These are phyloP conservation scores for Aphanomyces cochlioides DNA, from an alignment of 352 stramenopile species.

Conservation along the genomic window DNA sequence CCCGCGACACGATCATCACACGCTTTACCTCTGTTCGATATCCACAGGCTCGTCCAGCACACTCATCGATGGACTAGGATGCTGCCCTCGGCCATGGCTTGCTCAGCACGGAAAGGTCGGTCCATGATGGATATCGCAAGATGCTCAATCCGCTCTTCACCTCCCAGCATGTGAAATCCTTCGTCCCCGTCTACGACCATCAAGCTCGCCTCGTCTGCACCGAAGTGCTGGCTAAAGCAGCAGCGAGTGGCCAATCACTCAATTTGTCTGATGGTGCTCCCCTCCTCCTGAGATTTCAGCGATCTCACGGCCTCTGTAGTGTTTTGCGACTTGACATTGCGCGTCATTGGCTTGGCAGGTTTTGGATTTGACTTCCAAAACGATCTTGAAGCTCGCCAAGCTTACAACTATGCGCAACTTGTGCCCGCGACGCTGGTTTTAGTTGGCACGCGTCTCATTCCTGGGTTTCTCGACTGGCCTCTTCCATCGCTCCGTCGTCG, in stretches of 20 bases:
- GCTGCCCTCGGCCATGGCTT: not conserved
- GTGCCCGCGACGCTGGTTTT: not conserved
- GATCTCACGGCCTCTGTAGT: too few relatives aligned
- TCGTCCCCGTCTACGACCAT: not conserved
- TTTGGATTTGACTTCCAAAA: too few relatives aligned
- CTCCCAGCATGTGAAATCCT: not conserved
- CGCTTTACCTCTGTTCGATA: too few relatives aligned
- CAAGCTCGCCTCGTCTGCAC: not conserved
- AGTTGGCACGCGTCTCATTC: not conserved
- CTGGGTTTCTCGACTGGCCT: too few relatives aligned
- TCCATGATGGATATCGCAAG: not conserved
- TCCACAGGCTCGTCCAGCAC: not conserved
- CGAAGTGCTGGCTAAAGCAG: not conserved
- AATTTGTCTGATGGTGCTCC: too few relatives aligned
- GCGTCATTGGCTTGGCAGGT: too few relatives aligned
- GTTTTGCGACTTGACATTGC: too few relatives aligned
- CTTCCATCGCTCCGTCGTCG: too few relatives aligned
- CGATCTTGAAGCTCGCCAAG: too few relatives aligned
- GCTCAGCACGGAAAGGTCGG: not conserved
- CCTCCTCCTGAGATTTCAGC: too few relatives aligned
- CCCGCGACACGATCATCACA: too few relatives aligned
- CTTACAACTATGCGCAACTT: not conserved
- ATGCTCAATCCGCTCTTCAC: constrained; percentile 4
- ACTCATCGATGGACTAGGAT: not conserved
- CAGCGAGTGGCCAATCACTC: too few relatives aligned